These are phyloP conservation scores for Neckera pumila DNA, from an alignment of 225 moss, liverwort and hornwort genomes.

Conservation along the genomic window DNA sequence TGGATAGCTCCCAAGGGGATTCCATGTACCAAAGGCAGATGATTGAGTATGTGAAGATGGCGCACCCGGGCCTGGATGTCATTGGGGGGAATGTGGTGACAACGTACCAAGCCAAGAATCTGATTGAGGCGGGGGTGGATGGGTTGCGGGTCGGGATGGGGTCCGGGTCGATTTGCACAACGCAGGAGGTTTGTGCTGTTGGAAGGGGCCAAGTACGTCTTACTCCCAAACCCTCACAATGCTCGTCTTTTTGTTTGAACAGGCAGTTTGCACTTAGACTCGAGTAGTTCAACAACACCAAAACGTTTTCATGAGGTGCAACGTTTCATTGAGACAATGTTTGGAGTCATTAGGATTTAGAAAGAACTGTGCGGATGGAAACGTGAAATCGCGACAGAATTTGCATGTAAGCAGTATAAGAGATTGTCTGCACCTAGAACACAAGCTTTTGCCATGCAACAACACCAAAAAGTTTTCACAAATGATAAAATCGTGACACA, in stretches of 20 bases:
- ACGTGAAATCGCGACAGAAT: background rate
- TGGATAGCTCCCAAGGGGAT: background rate
- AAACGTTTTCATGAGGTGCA: background rate
- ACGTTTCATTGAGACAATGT: background rate
- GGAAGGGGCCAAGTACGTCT: background rate
- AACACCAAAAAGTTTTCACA: background rate
- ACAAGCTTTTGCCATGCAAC: background rate
- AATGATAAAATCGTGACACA: background rate
- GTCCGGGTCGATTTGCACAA: background rate
- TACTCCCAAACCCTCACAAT: background rate
- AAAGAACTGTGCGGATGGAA: background rate
- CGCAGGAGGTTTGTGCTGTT: background rate
- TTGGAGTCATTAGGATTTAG: background rate
- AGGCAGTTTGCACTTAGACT: background rate
- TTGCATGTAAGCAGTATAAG: too few species aligned
- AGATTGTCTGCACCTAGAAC: background rate
- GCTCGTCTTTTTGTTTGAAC: background rate
- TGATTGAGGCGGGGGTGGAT: background rate
- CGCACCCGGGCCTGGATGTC: background rate
- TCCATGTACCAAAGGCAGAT: background rate
- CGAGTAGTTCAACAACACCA: background rate
- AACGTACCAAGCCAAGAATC: background rate
- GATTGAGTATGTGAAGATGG: background rate
- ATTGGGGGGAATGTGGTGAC: background rate
- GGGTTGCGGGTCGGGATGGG: background rate